Base-by-base conservation (phyloP, 352 stramenopile genomes). In the Thalassiosira allenii region DNA sequence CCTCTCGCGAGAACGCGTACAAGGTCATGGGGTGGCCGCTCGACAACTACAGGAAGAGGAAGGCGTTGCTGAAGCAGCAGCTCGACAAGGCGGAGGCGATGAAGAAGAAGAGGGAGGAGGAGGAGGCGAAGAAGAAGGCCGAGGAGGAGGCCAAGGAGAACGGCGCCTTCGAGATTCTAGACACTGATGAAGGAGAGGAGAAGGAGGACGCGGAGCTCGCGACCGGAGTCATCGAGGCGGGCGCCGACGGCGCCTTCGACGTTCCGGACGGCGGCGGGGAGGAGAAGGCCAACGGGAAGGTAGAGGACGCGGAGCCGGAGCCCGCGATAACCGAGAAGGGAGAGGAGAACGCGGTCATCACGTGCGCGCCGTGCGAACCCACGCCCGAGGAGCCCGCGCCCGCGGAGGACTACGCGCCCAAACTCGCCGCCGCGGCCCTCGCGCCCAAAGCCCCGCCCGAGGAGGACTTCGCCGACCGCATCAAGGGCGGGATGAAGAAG, bases 21-120 rank as follows among this genome's bases (percentile, higher is more conserved):
- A n/a, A 2, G 12, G 75, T 65, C 51, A 71, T 84, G 52, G 75
- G 75, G 20, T 84, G 75, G 75, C 56, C 63, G 29, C 40, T 40
- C 20, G 47, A 68, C 1, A 67, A 64, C 30, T 79, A 84, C 11
- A 23, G 29, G 12, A 43, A 56, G 56, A 65, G 61, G 40, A 25
- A 41, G 29, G 30, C 25, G 47, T 40, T 77, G 37, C 9, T 47
- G 14, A 20, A 47, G 3, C 32, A 72, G 40, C 53, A 65, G 25
- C 5, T 30, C 2, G 43, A 32, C 32, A 65, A 57, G 61, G 22
- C 29, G 1, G 27, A 75, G 40, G 23, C 37, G 51, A 49, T 65
- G 52, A 63, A 57, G 65, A 49, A 65, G 51, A 17, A 25, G 40
- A 25, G 22, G 47, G 8, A 75, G 64, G 25, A 32, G 25, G n/a